Conservation (phyloP, 331 rosid genomes). For the Pyracantha coccinea region DNA sequence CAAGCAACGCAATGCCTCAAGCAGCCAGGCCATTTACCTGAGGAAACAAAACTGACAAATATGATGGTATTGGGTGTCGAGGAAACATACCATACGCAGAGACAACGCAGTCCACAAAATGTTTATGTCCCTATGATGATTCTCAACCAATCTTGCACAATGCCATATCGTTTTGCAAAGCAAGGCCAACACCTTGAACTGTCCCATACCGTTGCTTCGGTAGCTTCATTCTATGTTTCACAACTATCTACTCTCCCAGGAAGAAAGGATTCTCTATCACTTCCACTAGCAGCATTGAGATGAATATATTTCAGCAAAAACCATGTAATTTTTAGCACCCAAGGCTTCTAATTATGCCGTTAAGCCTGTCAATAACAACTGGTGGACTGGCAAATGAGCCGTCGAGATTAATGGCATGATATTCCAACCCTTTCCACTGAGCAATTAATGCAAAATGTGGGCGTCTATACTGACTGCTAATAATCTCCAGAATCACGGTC, state of each 20-base stretch:
- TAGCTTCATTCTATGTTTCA: not conserved
- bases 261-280: not conserved
- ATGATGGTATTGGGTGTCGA: not conserved
- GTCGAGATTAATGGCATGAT: constrained; percentile 67
- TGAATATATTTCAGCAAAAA: not conserved
- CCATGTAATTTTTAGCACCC: constrained; percentile 44
- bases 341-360: constrained; percentile 46
- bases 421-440: constrained; percentile 82
- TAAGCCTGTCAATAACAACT: constrained; percentile 47
- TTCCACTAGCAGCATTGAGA: constrained; percentile 1
- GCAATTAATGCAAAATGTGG: constrained; percentile 86
- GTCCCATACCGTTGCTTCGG: constrained; percentile 7
- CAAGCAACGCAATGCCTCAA: constrained; percentile 1
- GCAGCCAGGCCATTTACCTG: not conserved
- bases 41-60: not conserved
- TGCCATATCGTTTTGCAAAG: constrained; percentile 1
- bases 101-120: not conserved
- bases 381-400: constrained; percentile 59
- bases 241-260: not conserved
- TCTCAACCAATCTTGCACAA: not conserved
- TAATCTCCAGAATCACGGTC: constrained; percentile 76
- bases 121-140: not conserved
- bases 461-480: constrained; percentile 66
- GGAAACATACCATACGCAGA: not conserved
- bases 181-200: not conserved